Evolutionary conservation across 2,329 filamentous ascomycete genomes (phyloP), one percentile per base, ranked within the genome.

Genomic region (Colletotrichum echinochloae): DNA sequence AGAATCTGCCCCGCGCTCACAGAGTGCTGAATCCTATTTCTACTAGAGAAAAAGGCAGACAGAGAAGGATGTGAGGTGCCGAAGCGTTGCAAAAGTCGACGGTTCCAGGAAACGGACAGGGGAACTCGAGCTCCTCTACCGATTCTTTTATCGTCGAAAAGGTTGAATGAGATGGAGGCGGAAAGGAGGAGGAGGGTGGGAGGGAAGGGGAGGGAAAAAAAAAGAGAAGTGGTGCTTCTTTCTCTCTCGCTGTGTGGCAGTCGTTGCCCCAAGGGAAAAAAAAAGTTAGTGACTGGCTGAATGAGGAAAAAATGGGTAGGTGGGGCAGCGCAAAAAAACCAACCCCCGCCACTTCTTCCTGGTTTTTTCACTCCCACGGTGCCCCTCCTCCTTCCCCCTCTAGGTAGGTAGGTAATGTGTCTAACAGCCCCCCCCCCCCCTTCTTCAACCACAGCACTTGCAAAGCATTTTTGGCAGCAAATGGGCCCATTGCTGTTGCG

Each of bases 71-170:
- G 65, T 65, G 66, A 69, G 69, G 48, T 70, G 55, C 56, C 68
- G 65, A 67, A 75, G 74, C 76, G 74, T 75, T 76, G 75, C 44
- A 72, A 77, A 77, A 75, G 75, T 59, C 66, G 74, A 77, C 76
- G 76, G 78, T 77, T 75, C 66, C 74, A 79, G 75, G 78, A 81
- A 61, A 79, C 78, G 78, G 54, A 81, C 81, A 82, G 80, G 77
- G 78, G 77, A 74, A 71, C 68, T 71, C 52, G 73, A 75, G 75
- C 77, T 78, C 72, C 76, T 81, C 80, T 81, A 81, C 76, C 80
- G 77, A 79, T 81, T 79, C 80, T 76, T 78, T 76, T 79, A 78
- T 78, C 78, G 79, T 80, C 79, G 75, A 72, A 63, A 63, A 56
- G 69, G 66, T 63, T 56, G 60, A 54, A 67, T 72, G 64, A 62